A percentile compares a stretch with the other conserved stretches of the same genome.
Conservation (phyloP, 164 flowering plant species). For the Vitis riparia region DNA sequence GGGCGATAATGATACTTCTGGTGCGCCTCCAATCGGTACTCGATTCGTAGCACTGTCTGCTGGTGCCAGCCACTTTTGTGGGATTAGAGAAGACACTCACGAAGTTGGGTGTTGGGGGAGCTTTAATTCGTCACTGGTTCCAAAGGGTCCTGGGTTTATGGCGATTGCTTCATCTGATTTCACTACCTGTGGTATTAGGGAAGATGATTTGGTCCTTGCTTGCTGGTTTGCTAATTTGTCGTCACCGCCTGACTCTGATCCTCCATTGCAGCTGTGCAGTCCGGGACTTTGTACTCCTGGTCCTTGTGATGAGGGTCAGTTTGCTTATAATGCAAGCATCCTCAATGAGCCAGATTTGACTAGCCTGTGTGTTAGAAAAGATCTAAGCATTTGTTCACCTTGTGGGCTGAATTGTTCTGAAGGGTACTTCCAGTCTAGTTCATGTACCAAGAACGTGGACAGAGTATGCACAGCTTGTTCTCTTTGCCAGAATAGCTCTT, state of each 20-base stretch:
- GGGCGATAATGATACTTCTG: slow-evolving; percentile 40
- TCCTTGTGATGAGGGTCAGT: slow-evolving; percentile 53
- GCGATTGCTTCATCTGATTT: slow-evolving; percentile 75
- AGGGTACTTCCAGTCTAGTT: slow-evolving; percentile 75
- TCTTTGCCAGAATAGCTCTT: slow-evolving; percentile 89
- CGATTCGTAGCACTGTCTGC: slow-evolving; percentile 62
- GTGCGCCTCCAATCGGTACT: slow-evolving; percentile 32
- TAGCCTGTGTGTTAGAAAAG: slow-evolving; percentile 58
- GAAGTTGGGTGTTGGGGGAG: slow-evolving; percentile 87
- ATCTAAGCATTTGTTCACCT: slow-evolving; percentile 68
- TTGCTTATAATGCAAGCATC: slow-evolving; percentile 74
- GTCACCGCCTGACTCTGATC: slow-evolving; percentile 42
- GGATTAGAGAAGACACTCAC: slow-evolving; percentile 73
- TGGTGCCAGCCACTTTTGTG: slow-evolving; percentile 77
- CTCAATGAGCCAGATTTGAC: slow-evolving; percentile 75
- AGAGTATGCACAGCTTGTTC: slow-evolving; percentile 86
- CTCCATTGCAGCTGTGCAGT: slow-evolving; percentile 82
- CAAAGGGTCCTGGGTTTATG: slow-evolving; percentile 67
- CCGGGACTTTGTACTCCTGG: slow-evolving; percentile 71
- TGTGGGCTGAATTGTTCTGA: slow-evolving; percentile 69
- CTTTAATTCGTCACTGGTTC: slow-evolving; percentile 54
- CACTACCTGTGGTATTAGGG: slow-evolving; percentile 76
- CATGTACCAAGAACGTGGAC: slow-evolving; percentile 58
- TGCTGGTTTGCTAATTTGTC: slow-evolving; percentile 65
- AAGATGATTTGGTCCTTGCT: slow-evolving; percentile 72